Conservation (phyloP, 495 filamentous ascomycete species). For the Aspergillus sclerotioniger region DNA sequence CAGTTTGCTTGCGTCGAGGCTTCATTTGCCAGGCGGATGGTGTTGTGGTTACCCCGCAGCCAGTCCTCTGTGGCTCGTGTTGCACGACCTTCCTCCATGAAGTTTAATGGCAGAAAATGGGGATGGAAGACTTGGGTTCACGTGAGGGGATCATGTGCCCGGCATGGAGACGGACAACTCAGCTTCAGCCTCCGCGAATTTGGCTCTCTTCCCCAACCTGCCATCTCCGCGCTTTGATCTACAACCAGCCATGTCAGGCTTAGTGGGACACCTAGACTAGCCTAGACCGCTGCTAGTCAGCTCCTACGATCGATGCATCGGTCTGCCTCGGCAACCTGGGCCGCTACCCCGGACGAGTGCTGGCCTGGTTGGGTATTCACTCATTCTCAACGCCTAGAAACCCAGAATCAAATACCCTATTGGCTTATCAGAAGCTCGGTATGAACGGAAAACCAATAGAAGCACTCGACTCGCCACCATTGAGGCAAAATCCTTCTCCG, state of each 20-base stretch:
- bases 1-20: no score
- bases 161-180: no score
- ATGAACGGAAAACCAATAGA: not conserved
- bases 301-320: not conserved
- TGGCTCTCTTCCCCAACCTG: not conserved
- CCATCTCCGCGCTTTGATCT: not conserved
- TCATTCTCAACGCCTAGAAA: not conserved
- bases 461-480: not conserved
- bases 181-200: not conserved
- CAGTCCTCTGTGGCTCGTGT: no score
- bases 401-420: not conserved
- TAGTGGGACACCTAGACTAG: not conserved
- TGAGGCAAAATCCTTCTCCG: constrained; percentile 17
- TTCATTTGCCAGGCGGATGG: no score
- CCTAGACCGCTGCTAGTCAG: not conserved
- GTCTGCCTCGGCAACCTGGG: constrained; percentile 3
- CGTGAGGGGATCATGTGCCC: no score
- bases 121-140: no score
- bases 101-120: no score
- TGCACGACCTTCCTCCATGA: no score
- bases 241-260: not conserved
- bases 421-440: not conserved
- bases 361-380: not conserved
- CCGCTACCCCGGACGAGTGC: constrained; percentile 3
- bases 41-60: no score